These are phyloP conservation scores for Hyaloscypha hepaticicola DNA, from an alignment of 495 filamentous ascomycete species.

Conservation along the genomic window DNA sequence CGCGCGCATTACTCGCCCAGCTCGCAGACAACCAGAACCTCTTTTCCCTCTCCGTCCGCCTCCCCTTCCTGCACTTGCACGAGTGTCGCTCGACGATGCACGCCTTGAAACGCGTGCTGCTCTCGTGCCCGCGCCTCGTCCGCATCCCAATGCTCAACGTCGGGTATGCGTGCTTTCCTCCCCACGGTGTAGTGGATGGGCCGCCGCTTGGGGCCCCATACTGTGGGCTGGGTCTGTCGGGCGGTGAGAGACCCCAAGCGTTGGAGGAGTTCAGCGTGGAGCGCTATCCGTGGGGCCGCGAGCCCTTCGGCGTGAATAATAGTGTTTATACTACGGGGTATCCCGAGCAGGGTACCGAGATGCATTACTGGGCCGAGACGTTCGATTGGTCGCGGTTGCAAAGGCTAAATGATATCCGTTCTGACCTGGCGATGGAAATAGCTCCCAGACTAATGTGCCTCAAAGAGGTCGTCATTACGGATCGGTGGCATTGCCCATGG, in stretches of 20 bases:
- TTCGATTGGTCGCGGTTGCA: slow-evolving; percentile 24
- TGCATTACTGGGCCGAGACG: slow-evolving; percentile 20
- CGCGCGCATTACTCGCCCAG: slow-evolving; percentile 14
- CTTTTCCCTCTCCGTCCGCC: slow-evolving; percentile 15
- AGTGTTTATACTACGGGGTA: slow-evolving; percentile 2
- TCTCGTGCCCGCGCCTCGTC: slow-evolving; percentile 20
- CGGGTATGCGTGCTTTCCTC: no score
- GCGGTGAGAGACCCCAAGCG: slow-evolving; percentile 14
- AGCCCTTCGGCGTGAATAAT: neutral
- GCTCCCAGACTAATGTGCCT: slow-evolving; percentile 1
- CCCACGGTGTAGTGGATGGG: neutral
- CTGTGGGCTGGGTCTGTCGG: slow-evolving; percentile 25
- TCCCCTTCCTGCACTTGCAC: slow-evolving; percentile 3
- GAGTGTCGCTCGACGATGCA: slow-evolving; percentile 17
- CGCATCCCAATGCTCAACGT: slow-evolving; percentile 20
- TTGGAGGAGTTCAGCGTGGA: slow-evolving; percentile 21
- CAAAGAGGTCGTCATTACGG: neutral
- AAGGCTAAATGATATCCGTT: slow-evolving; percentile 13
- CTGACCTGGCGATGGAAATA: neutral
- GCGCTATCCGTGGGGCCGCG: slow-evolving; percentile 8
- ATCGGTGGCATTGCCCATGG: neutral
- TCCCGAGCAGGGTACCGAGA: slow-evolving; percentile 22
- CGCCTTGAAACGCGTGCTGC: slow-evolving; percentile 19
- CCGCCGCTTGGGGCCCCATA: slow-evolving; percentile 14
- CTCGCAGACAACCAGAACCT: slow-evolving; percentile 22